Evolutionary conservation across 1,139 yeast species (phyloP).

Genomic region (Scheffersomyces segobiensis): DNA sequence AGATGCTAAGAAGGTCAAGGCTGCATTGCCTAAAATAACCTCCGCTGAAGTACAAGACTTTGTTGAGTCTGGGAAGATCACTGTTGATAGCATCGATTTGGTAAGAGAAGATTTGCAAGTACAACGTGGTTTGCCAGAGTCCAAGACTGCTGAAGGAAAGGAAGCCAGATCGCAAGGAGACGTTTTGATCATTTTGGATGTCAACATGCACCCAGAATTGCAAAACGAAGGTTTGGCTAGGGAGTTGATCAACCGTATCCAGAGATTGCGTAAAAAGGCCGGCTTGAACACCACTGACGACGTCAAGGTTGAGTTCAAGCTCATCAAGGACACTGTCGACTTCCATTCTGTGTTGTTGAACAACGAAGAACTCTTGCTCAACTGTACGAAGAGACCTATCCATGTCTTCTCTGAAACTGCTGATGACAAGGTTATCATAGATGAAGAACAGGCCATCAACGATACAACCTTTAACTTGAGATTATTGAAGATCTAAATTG

Average conservation of each 20-base stretch:
- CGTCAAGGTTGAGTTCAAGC: slow-evolving; percentile 77
- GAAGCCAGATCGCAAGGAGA: slow-evolving; percentile 88
- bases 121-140: slow-evolving; percentile 77
- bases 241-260: slow-evolving; percentile 95
- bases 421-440: slow-evolving; percentile 59
- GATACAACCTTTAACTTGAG: slow-evolving; percentile 82
- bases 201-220: slow-evolving; percentile 82
- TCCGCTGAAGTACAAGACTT: slow-evolving; percentile 82
- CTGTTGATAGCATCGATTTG: slow-evolving; percentile 86
- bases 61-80: slow-evolving; percentile 69
- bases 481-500: slow-evolving; percentile 58
- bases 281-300: slow-evolving; percentile 96
- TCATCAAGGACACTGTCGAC: slow-evolving; percentile 69
- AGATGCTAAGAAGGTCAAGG: slow-evolving; percentile 92
- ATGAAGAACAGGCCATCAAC: slow-evolving; percentile 87
- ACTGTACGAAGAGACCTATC: slow-evolving; percentile 72
- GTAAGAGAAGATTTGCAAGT: slow-evolving; percentile 88
- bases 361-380: slow-evolving; percentile 69
- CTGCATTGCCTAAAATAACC: slow-evolving; percentile 79
- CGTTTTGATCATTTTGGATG: slow-evolving; percentile 85
- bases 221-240: slow-evolving; percentile 95
- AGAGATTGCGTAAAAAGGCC: slow-evolving; percentile 95
- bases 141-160: slow-evolving; percentile 62
- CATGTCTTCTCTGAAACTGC: slow-evolving; percentile 37
- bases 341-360: slow-evolving; percentile 63